These are phyloP conservation scores for Euphorbia corollata DNA, from an alignment of 441 rosid genomes.

Conservation along the genomic window DNA sequence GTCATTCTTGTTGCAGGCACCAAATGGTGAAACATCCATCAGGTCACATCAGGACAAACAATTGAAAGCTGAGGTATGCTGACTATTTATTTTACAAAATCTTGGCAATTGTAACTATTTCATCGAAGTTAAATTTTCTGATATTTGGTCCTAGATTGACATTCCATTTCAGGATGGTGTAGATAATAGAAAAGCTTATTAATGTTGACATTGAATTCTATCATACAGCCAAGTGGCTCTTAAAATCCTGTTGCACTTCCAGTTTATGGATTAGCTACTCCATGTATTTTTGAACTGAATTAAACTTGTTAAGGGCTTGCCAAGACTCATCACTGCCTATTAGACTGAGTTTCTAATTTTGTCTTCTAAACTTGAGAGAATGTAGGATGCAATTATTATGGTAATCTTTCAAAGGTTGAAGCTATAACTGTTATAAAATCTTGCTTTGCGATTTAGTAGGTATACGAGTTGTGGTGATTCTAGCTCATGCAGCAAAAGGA, in stretches of 20 bases:
- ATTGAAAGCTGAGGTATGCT: conserved; percentile 41
- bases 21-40: conserved; percentile 33
- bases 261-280: not conserved
- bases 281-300: not conserved
- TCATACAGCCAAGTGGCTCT: not conserved
- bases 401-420: not conserved
- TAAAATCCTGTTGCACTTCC: not conserved
- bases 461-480: not conserved
- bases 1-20: conserved; percentile 32
- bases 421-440: not conserved
- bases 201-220: conserved; percentile 3
- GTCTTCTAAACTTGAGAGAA: not conserved
- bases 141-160: not conserved
- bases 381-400: not conserved
- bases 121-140: not conserved
- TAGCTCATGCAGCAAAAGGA: not conserved
- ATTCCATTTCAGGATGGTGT: not conserved
- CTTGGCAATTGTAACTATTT: not conserved
- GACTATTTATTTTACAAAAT: not conserved
- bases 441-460: not conserved
- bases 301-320: not conserved
- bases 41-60: conserved; percentile 31
- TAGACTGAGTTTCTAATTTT: not conserved
- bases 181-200: not conserved
- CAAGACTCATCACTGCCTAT: not conserved